Evolutionary conservation across 2,329 filamentous ascomycete genomes (phyloP), one percentile per base, ranked within the genome.

Genomic region (Elsinoe australis): DNA sequence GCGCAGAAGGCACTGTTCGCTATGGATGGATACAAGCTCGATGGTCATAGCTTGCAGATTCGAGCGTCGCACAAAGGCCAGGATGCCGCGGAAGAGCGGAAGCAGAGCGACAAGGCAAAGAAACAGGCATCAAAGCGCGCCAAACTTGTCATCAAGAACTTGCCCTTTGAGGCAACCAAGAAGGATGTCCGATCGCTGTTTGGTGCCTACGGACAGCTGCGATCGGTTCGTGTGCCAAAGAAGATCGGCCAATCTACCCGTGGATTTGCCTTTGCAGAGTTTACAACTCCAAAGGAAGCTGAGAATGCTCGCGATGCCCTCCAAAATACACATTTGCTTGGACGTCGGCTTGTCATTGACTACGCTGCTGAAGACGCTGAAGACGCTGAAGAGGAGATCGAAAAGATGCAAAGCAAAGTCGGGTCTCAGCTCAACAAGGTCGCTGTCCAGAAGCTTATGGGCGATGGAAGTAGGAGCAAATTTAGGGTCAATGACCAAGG

Each of bases 71-170:
- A 95, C 70, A 88, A 83, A 65, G 87, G 85, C 15, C 74, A 82
- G 50, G 89, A 96, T 68, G 87, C 87, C 14, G 89, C 86, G 1
- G 87, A 94, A 63, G 86, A 94, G 67, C 79, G 85, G 55, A 80
- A 84, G 54, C 83, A 83, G 56, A 83, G 90, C 56, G 88, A 96
- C 61, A 80, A 78, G 55, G 81, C 83, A 44, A 94, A 88, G 74
- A 94, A 90, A 67, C 70, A 78, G 44, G 81, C 85, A 18, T 78
- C 77, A 12, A 79, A 82, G 62, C 78, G 80, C 56, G 95, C 89
- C 39, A 96, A 96, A 75, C 84, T 98, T 61, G 83, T 96, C 67
- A 84, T 98, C 72, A 98, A 96, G 74, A 98, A 98, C 71, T 71
- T 98, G 67, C 90, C 92, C 15, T 98, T 98, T 71, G 87, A 96